phyloP scores from a whole-genome alignment of 2,329 filamentous ascomycete species.

The Colletotrichum spinosum region DNA sequence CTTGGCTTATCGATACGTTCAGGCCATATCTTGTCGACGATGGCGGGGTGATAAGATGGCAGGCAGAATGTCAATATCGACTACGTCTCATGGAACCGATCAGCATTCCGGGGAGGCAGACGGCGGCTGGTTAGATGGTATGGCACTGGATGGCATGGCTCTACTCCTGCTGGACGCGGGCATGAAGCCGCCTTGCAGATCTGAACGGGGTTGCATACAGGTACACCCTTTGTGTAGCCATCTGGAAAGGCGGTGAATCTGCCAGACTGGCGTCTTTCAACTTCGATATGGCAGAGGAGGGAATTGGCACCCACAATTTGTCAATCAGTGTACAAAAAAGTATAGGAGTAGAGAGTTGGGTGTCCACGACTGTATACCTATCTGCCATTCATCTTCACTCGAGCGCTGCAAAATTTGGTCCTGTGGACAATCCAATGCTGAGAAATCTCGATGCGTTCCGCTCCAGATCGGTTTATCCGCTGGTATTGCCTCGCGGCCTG shows the following conservation, averaged over 20 bases:
- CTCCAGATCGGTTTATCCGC: neutral
- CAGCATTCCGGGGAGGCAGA: neutral
- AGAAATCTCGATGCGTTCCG: conserved; percentile 10
- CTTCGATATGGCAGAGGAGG: neutral
- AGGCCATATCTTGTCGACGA: conserved; percentile 14
- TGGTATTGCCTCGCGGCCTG: conserved; percentile 8
- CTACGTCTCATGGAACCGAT: conserved; percentile 7
- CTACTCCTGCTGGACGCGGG: conserved; percentile 11
- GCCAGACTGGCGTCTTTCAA: conserved; percentile 38
- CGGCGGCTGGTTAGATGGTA: neutral
- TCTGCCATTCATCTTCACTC: no score
- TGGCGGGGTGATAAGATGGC: conserved; percentile 27
- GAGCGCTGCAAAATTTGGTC: no score
- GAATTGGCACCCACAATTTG: no score
- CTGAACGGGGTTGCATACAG: conserved; percentile 10
- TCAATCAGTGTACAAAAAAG: no score
- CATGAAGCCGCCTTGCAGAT: conserved; percentile 18
- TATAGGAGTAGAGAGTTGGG: no score
- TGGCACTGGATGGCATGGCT: neutral
- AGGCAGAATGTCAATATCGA: conserved; percentile 15
- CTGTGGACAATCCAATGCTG: neutral
- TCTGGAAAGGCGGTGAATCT: neutral
- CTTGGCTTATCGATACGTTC: conserved; percentile 27
- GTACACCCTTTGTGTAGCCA: neutral
- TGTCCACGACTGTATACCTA: no score